Base-by-base conservation (phyloP, 2,329 filamentous ascomycete genomes). In the Cladosporium sp. region DNA sequence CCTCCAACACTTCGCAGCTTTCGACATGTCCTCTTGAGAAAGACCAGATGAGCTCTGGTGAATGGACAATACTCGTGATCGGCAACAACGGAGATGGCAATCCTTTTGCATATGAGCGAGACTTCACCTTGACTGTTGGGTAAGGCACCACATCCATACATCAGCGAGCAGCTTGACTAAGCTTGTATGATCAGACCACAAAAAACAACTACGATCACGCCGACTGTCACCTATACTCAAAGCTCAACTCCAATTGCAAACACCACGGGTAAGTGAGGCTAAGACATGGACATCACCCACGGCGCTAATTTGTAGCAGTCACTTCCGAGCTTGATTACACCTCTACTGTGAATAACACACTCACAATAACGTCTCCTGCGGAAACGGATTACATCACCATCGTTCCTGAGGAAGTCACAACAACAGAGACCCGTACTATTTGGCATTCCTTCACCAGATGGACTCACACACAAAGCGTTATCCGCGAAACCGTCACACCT, bases 401-500 rank as follows among this genome's bases (percentile, higher is more conserved):
- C 22, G 42, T 43, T 3, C 53, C 47, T 13, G 18, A 38, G 3
- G 33, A 52, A 47, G 38, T 43, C 4, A 53, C 48, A 12, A 52
- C 27, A 3, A 49, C 41, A 36, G 42, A 35, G n/a, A 53, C 51
- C 0, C 59, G 64, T 47, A 70, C 67, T 2, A 59, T 59, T 2
- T 65, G 62, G 4, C 66, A 65, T 9, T 64, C 61, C 3, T 69
- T 66, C 57, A 67, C 65, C 15, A 41, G 48, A 8, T 61, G 57
- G 54, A 58, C 53, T 7, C 49, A 54, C 20, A 61, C 50, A 6
- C 51, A 55, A 8, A 51, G 38, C 13, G 47, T 56, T n/a, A 33
- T 53, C 9, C 62, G 57, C 1, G 61, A 64, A 40, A 72, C 69
- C 0, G 59, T 61, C 2, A 67, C 65, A 4, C 66, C 68, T 12